Evolutionary conservation across 805 yeast species (phyloP).

Genomic region (Myxozyma monticola): DNA sequence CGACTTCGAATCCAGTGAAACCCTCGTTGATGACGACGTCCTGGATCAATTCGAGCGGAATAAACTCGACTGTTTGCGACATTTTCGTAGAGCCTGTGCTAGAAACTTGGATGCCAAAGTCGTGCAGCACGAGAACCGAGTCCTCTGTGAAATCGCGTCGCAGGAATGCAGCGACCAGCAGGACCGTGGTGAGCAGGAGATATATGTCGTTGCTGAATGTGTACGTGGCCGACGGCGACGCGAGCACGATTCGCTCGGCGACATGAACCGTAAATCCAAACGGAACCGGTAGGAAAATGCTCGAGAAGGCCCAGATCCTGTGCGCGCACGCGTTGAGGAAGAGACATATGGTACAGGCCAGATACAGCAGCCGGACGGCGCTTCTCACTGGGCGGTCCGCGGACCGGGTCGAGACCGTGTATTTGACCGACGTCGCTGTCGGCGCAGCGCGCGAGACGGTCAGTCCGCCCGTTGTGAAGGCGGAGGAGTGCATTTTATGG

Average conservation of each 20-base stretch:
- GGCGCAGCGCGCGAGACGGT: constrained; percentile 13
- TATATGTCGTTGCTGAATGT: not conserved
- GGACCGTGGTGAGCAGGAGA: not conserved
- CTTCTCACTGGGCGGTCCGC: too few relatives aligned
- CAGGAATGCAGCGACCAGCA: constrained; percentile 1
- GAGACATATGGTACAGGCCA: too few relatives aligned
- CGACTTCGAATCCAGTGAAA: constrained; percentile 51
- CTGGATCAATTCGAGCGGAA: constrained; percentile 48
- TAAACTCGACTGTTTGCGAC: constrained; percentile 36
- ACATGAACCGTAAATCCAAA: not conserved
- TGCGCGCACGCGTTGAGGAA: constrained; percentile 3
- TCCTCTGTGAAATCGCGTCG: constrained; percentile 30
- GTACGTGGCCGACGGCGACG: not conserved
- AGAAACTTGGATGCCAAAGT: constrained; percentile 37
- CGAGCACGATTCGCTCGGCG: not conserved
- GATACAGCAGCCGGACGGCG: too few relatives aligned
- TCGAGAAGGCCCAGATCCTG: not conserved
- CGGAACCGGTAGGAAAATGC: not conserved
- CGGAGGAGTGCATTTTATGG: not conserved
- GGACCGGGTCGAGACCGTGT: too few relatives aligned
- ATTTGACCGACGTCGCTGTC: constrained; percentile 18
- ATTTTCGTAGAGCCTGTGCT: constrained; percentile 45
- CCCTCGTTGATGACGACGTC: constrained; percentile 55
- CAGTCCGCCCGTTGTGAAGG: constrained; percentile 3
- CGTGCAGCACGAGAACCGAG: constrained; percentile 33